Base-by-base conservation (phyloP, 768 basidiomycete species). In the Rhizopogon vulgaris region DNA sequence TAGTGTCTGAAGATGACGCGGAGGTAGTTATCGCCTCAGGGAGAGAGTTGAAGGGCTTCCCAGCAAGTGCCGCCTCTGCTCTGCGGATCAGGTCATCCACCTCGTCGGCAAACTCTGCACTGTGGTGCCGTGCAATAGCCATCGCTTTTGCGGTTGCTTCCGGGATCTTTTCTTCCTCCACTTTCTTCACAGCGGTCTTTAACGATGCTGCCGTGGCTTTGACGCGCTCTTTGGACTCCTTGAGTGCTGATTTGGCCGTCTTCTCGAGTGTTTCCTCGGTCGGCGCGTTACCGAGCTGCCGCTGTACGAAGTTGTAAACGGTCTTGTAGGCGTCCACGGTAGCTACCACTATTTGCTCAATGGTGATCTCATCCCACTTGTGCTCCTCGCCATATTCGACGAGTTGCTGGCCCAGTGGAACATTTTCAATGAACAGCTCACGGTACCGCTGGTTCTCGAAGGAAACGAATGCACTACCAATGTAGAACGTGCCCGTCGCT, bases 381-480 rank as follows among this genome's bases (percentile, higher is more conserved):
- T 83, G 73, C 27, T 78, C 74, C 62, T 96, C 91, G 9, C 87
- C 88, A 62, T 83, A 92, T 53, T 94, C 86, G 38, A 94, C 74
- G 68, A 94, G 75, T 15, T 78, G 63, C 56, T 85, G 79, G 27
- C 84, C 93, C 37, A 90, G 75, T 2, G 94, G 94, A 49, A 94
- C 82, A 39, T 79, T 75, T 59, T 85, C 80, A 51, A 83, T 77
- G 75, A 96, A 96, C 65, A 95, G 77, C 58, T 94, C 87, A 63
- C 88, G 84, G 73, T 94, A 96, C 2, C 73, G 67, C 58, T 84
- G 85, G 67, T 80, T 84, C 60, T 86, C 79, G 72, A 87, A 86
- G 18, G 90, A 82, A 52, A 83, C 71, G 67, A 89, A 87, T 8
- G 85, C 80, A 68, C 91, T 91, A 47, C 85, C 82, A 53, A 84